Evolutionary conservation across 495 filamentous ascomycete species (phyloP), one percentile per base, ranked within the genome.

Genomic region (Talaromyces ruber): DNA sequence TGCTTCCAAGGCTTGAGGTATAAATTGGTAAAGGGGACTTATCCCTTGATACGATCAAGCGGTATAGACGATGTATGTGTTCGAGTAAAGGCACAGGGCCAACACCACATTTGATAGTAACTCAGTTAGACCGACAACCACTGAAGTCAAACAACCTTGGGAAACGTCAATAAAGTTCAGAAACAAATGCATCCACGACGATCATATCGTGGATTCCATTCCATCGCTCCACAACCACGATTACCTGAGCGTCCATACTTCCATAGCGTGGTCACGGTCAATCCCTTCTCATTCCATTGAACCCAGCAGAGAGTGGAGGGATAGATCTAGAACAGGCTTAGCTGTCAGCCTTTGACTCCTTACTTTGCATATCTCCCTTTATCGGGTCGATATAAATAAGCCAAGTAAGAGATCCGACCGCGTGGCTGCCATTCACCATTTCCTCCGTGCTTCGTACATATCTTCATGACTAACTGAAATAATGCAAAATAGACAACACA

Each of bases 371-470:
- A 52, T 52, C 47, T 52, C 18, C 22, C 22, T 16, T 26, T 34
- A 14, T 11, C 26, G 21, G n/a, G 54, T 30, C n/a, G 54, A 57
- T n/a, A n/a, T n/a, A n/a, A n/a, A n/a, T 32, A 57, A 57, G 52
- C 52, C 34, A 16, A 39, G 34, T 14, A 39, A 47, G 39, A 47
- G 54, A 57, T 57, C 54, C 34, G 54, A 57, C 21, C 54, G 54
- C 54, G 54, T 57, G 54, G 54, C 54, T 57, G 54, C 54, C 54
- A 57, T 57, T 34, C 54, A 57, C 21, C 12, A 34, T 57, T 57
- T 57, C 14, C 54, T 34, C 29, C 26, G 26, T 57, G 18, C 24
- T 7, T 57, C 54, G 29, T 25, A 57, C 29, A 34, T 57, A 57
- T 9, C 21, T 24, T 14, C 50, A 16, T 53, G 22, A 53, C 14